Evolutionary conservation across 768 basidiomycete genomes (phyloP).

Genomic region (Tricholoma bakamatsutake): DNA sequence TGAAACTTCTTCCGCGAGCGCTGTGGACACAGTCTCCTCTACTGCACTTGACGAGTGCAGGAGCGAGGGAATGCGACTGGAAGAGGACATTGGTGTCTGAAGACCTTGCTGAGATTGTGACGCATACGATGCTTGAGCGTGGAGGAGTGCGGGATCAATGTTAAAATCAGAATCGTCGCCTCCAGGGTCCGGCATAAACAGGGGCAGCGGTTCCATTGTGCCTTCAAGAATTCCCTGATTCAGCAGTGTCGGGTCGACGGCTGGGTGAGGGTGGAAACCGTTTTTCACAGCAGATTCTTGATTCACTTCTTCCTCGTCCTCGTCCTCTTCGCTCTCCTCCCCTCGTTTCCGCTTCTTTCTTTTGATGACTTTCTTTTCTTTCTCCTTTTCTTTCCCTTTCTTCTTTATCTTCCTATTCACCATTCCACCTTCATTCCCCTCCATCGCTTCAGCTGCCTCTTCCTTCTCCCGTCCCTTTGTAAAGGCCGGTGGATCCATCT

Average conservation of each 20-base stretch:
- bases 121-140: not conserved
- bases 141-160: conserved; percentile 53
- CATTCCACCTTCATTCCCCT: conserved; percentile 20
- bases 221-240: conserved; percentile 65
- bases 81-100: conserved; percentile 4
- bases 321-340: conserved; percentile 31
- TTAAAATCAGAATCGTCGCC: conserved; percentile 36
- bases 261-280: conserved; percentile 17
- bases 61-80: conserved; percentile 5
- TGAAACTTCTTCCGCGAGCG: conserved; percentile 65
- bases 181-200: conserved; percentile 41
- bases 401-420: conserved; percentile 21
- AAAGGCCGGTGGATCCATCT: conserved; percentile 89
- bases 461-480: conserved; percentile 71
- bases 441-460: conserved; percentile 33
- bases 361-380: conserved; percentile 28
- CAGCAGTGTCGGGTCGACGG: conserved; percentile 54
- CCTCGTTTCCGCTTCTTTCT: conserved; percentile 34
- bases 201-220: conserved; percentile 35
- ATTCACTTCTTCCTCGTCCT: conserved; percentile 19
- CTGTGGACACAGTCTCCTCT: conserved; percentile 58
- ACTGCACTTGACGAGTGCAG: conserved; percentile 31
- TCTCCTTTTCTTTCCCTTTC: conserved; percentile 25
- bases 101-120: conserved; percentile 4
- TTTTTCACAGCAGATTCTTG: not conserved